A percentile compares a stretch with the other conserved stretches of the same genome.
phyloP scores from a whole-genome alignment of 108 stramenopile species.

The Mayamaea pseudoterrestris region DNA sequence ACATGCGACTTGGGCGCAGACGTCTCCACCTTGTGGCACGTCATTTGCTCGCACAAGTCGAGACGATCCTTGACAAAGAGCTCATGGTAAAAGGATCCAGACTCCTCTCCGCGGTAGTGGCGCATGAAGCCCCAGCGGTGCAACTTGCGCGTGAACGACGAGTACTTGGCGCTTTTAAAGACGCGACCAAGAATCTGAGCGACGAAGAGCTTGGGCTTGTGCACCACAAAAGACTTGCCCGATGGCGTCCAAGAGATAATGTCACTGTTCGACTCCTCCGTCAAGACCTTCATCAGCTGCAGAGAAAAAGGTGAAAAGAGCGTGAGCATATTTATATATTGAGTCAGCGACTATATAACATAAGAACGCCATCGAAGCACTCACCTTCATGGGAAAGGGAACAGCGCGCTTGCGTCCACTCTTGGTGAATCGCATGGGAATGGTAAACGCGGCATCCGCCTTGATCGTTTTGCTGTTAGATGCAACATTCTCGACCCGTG shows the following conservation, averaged over 20 bases:
- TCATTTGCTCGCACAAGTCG: constrained; percentile 13
- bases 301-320: neutral
- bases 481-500: neutral
- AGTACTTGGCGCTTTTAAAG: constrained; percentile 38
- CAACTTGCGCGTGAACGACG: constrained; percentile 37
- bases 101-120: constrained; percentile 26
- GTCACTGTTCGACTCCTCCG: constrained; percentile 14
- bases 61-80: constrained; percentile 24
- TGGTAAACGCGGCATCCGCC: constrained; percentile 10
- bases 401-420: constrained; percentile 27
- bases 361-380: constrained; percentile 1
- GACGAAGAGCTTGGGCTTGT: constrained; percentile 26
- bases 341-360: neutral
- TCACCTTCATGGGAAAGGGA: constrained; percentile 30
- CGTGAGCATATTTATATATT: neutral
- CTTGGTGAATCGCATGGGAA: constrained; percentile 36
- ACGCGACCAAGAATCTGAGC: constrained; percentile 24
- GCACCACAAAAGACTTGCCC: constrained; percentile 36
- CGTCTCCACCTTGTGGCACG: constrained; percentile 1
- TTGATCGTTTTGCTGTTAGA: too few relatives aligned
- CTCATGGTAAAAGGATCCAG: constrained; percentile 39
- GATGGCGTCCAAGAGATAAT: constrained; percentile 41
- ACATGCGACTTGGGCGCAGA: neutral
- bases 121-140: constrained; percentile 46
- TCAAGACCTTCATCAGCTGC: constrained; percentile 42